These are phyloP conservation scores for Cladosporium sp. DNA, from an alignment of 2,329 filamentous ascomycete genomes.

Conservation along the genomic window DNA sequence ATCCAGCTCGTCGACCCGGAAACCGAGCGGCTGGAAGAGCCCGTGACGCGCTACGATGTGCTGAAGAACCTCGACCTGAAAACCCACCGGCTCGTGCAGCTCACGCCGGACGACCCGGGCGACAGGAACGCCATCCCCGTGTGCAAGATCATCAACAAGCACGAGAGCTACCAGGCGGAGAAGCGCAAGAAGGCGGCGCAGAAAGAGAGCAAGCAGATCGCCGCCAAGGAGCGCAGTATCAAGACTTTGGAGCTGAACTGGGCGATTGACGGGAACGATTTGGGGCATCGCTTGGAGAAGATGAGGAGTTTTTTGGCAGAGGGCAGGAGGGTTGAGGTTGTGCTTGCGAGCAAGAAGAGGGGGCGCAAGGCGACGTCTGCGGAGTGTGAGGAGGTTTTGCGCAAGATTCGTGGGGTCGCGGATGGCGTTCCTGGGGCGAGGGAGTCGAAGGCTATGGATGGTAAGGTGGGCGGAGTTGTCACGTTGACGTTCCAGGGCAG, in stretches of 20 bases:
- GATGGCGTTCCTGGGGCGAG: constrained; percentile 40
- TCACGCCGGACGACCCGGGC: constrained; percentile 32
- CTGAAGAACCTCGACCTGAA: constrained; percentile 45
- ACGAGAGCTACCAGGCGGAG: constrained; percentile 44
- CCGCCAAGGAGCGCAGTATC: constrained; percentile 40
- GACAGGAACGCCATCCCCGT: constrained; percentile 51
- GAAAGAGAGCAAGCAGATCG: constrained; percentile 43
- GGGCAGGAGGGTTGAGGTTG: constrained; percentile 69
- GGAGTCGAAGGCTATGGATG: constrained; percentile 45
- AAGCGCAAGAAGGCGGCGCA: constrained; percentile 37
- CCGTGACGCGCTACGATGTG: constrained; percentile 30
- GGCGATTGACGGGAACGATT: constrained; percentile 73
- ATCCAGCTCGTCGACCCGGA: constrained; percentile 42
- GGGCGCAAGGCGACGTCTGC: constrained; percentile 56
- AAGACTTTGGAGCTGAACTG: constrained; percentile 91
- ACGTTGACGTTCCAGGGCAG: constrained; percentile 43
- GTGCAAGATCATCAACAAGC: constrained; percentile 65
- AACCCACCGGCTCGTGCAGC: constrained; percentile 49
- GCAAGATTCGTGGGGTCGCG: constrained; percentile 43
- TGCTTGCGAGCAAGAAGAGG: constrained; percentile 63
- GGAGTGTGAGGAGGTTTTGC: constrained; percentile 58
- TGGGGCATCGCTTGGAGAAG: constrained; percentile 65
- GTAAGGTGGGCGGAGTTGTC: constrained; percentile 41
- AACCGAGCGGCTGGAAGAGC: constrained; percentile 31
- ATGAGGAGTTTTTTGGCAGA: constrained; percentile 65